Percentiles rank a stretch among this genome's conserved stretches.
Conservation (phyloP, 441 rosid genomes). For the Lepidium campestre region DNA sequence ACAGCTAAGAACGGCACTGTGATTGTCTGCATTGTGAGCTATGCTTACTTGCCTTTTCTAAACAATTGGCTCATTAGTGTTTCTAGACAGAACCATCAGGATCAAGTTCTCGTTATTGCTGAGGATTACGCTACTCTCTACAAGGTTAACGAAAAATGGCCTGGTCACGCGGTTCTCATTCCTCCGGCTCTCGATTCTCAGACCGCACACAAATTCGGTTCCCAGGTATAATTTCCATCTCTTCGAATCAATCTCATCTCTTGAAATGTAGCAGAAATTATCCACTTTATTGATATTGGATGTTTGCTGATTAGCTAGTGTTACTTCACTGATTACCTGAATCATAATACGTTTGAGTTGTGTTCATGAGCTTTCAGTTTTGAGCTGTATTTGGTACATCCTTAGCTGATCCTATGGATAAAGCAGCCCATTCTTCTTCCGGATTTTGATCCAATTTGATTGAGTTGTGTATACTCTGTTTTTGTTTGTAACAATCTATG, state of each 20-base stretch:
- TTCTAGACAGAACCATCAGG: conserved; percentile 64
- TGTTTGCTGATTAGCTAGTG: neutral
- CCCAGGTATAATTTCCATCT: conserved; percentile 43
- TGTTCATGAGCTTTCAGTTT: neutral
- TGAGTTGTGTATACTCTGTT: no score
- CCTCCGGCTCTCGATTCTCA: conserved; percentile 77
- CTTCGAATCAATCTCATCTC: neutral
- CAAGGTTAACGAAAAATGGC: conserved; percentile 72
- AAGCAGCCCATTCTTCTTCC: no score
- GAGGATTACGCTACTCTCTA: conserved; percentile 87
- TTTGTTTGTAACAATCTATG: neutral
- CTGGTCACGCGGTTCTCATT: conserved; percentile 87
- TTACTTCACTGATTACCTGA: neutral
- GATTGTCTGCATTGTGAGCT: conserved; percentile 73
- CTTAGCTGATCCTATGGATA: neutral
- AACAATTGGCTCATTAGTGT: conserved; percentile 87
- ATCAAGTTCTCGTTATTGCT: conserved; percentile 80
- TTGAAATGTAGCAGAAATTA: neutral
- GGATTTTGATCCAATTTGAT: no score
- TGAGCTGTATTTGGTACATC: neutral
- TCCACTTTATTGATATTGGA: neutral
- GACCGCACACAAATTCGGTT: conserved; percentile 83
- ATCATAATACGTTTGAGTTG: neutral
- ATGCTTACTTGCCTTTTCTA: conserved; percentile 76
- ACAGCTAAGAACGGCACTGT: conserved; percentile 72